Evolutionary conservation across 2,329 filamentous ascomycete species (phyloP), one percentile per base, ranked within the genome.

Genomic region (Fusarium napiforme): DNA sequence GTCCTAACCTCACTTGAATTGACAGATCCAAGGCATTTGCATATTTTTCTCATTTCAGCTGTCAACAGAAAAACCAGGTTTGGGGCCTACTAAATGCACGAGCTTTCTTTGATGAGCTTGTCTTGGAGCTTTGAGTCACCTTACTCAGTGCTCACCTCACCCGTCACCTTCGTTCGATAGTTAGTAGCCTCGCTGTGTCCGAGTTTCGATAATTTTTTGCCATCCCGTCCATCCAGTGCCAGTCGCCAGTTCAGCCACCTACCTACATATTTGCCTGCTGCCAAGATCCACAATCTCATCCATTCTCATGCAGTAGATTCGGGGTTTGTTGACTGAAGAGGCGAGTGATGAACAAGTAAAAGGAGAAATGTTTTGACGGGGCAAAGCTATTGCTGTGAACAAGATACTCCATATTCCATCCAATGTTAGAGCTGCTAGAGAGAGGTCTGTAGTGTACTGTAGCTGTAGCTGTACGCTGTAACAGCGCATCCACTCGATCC

Each of bases 41-140:
- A 50, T 50, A n/a, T 56, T 65, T 32, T 47, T 52, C 23, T 61
- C 70, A 73, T 71, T 73, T 72, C 60, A 69, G 60, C 50, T 71
- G 28, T 57, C 55, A 55, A 59, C 23, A 52, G 42, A 40, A 26
- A 34, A 34, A 23, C 58, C 32, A 40, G 61, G 45, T 52, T 46
- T n/a, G 50, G 53, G 65, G 15, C 36, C 59, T 42, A 43, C 64
- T 65, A 30, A 36, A 46, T 43, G 58, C 45, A 66, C 60, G 68
- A 71, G 68, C 67, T 71, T 69, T n/a, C 43, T 63, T 55, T 46
- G 30, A 34, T 34, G 30, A 67, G 52, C 52, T 67, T 67, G 39
- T 47, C 55, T 68, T 34, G 46, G 46, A 69, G 64, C 40, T 53
- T 59, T 52, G 62, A 71, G 45, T 71, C 67, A 71, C 57, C 50